Evolutionary conservation across 169 alveolate species (phyloP).

Genomic region (Amoebophrya sp.): DNA sequence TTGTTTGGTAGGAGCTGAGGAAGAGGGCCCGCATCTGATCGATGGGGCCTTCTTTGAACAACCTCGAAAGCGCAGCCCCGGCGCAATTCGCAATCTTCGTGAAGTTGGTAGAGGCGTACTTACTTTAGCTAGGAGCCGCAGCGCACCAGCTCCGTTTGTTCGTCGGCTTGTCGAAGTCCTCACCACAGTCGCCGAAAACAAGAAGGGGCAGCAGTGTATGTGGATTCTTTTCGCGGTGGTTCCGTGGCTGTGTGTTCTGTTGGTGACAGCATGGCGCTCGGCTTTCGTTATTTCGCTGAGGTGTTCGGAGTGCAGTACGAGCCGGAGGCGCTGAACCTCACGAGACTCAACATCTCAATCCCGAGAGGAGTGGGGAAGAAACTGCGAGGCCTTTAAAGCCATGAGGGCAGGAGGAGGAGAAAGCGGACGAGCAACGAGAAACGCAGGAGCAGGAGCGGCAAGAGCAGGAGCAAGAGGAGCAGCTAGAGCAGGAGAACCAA

Average conservation of each 20-base stretch:
- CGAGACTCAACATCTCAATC: background rate
- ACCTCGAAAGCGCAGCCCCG: background rate
- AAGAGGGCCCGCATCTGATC: background rate
- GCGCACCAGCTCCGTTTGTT: background rate
- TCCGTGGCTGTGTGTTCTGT: background rate
- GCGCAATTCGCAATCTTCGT: background rate
- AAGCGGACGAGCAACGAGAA: background rate
- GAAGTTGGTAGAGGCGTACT: background rate
- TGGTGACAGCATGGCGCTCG: background rate
- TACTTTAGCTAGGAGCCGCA: background rate
- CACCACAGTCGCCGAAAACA: background rate
- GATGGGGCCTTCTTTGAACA: background rate
- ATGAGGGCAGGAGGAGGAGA: background rate
- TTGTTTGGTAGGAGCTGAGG: background rate
- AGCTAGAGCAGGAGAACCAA: background rate
- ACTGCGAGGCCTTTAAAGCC: background rate
- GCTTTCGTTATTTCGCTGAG: background rate
- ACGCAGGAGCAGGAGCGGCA: background rate
- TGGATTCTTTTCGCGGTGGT: background rate
- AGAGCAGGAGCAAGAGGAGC: background rate
- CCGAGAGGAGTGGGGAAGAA: background rate
- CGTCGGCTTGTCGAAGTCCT: background rate
- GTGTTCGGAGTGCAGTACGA: background rate
- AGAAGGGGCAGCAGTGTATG: background rate
- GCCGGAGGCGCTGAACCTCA: background rate